Evolutionary conservation across 108 stramenopile species (phyloP), one percentile per base, ranked within the genome.

Genomic region (Nitzschia palea): DNA sequence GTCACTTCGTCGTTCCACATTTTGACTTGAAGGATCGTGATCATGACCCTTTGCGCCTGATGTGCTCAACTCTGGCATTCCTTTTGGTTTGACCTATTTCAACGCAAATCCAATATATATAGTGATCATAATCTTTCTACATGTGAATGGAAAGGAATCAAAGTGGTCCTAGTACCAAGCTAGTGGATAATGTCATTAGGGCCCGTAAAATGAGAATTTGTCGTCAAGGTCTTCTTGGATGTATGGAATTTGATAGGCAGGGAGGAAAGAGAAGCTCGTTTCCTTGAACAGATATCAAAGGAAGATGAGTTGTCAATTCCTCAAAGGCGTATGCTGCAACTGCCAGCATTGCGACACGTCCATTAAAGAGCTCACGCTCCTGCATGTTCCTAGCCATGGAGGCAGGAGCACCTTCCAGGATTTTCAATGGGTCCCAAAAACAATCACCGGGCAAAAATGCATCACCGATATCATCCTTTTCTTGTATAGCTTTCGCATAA

Each of bases 331-430:
- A 95, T 28, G 81, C 87, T n/a, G 81, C 82, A 52, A 91, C 74
- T 20, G 94, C 96, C 37, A 98, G 58, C 97, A 98, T 98, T 18
- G 95, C 93, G 22, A 95, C 78, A 20, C 97, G 81, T 0, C 97
- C 97, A 65, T 97, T 97, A 70, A 93, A 85, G 28, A 94, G 71
- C 69, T 95, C 94, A 44, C 87, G 81, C 48, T 91, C 90, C 69
- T 93, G 91, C 93, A 96, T 86, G 69, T 88, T 93, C 8, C 91
- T 75, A 79, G 92, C 91, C 90, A 89, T 89, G 12, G 57, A 55
- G 30, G 82, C 73, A 0, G 89, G 84, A 14, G 87, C 88, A n/a
- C 90, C 94, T 32, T 87, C 71, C 59, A 92, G 44, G 3, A 95
- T 80, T 20, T 54, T 55, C n/a, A 95, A 76, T 5, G 94, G 94